A percentile compares a stretch with the other conserved stretches of the same genome.
These are phyloP conservation scores for Aspergillus leporis DNA, from an alignment of 495 filamentous ascomycete species.

Conservation along the genomic window DNA sequence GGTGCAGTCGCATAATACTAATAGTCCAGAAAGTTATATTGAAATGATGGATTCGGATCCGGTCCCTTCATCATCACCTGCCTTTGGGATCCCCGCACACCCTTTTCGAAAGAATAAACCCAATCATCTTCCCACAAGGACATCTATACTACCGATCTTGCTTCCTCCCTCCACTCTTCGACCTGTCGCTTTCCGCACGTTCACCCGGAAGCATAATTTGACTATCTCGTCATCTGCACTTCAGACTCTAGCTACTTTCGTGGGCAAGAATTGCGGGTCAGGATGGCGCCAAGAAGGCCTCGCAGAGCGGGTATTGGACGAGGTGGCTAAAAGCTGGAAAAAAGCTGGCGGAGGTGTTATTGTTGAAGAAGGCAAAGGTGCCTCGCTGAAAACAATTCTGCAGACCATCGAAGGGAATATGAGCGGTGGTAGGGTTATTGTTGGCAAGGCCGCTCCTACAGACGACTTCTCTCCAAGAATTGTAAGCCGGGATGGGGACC, in stretches of 20 bases:
- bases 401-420: conserved; percentile 81
- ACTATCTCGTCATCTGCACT: conserved; percentile 89
- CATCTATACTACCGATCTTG: conserved; percentile 81
- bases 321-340: conserved; percentile 89
- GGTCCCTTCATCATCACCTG: conserved; percentile 86
- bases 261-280: conserved; percentile 89
- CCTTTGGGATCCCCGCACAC: conserved; percentile 79
- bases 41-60: conserved; percentile 41
- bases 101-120: conserved; percentile 54
- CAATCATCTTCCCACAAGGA: conserved; percentile 54
- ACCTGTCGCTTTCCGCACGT: conserved; percentile 90
- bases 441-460: conserved; percentile 24
- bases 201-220: conserved; percentile 96
- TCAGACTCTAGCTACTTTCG: conserved; percentile 79
- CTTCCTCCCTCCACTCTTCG: conserved; percentile 84
- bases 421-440: conserved; percentile 69
- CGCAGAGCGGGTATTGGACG: conserved; percentile 88
- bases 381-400: conserved; percentile 75
- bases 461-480: conserved; percentile 22
- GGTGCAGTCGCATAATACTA: neutral
- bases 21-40: neutral
- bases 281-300: conserved; percentile 96
- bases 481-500: conserved; percentile 17
- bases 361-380: conserved; percentile 75
- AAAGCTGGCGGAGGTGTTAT: conserved; percentile 79